Evolutionary conservation across 2,329 filamentous ascomycete species (phyloP).

Genomic region (Calonectria ilicicola): DNA sequence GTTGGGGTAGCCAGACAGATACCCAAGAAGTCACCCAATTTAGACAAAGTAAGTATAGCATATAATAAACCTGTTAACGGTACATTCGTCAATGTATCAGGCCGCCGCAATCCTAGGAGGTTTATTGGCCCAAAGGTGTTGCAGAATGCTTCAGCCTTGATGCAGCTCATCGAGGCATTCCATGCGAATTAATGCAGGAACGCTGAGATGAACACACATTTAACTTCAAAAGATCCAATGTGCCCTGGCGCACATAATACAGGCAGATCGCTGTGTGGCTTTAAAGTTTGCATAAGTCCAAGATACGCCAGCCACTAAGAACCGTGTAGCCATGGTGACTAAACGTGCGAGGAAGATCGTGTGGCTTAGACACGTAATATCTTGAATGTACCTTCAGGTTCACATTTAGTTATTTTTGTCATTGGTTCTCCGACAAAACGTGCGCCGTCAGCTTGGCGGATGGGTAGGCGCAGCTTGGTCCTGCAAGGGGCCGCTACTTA

Average conservation of each 20-base stretch:
- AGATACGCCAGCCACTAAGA: not conserved
- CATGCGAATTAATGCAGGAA: not conserved
- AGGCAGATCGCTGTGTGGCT: not conserved
- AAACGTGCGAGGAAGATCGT: no score
- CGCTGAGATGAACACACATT: not conserved
- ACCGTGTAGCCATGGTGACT: not conserved
- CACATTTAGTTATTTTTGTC: not conserved
- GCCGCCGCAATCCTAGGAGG: no score
- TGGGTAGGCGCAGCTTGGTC: not conserved
- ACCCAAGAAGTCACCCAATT: no score
- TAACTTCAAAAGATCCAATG: not conserved
- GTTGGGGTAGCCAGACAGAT: no score
- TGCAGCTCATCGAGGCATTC: not conserved
- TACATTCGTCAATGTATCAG: no score
- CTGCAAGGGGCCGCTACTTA: not conserved
- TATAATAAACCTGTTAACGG: no score
- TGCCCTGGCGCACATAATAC: not conserved
- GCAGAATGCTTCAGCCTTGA: not conserved
- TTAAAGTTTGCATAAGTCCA: not conserved
- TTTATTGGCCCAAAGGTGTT: not conserved
- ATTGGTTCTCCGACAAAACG: not conserved
- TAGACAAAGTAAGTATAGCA: no score
- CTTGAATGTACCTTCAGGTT: not conserved
- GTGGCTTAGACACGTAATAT: not conserved
- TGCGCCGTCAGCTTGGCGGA: slow-evolving; percentile 2